Evolutionary conservation across 2,329 filamentous ascomycete genomes (phyloP), one percentile per base, ranked within the genome.

Genomic region (Fusarium nematophilum): DNA sequence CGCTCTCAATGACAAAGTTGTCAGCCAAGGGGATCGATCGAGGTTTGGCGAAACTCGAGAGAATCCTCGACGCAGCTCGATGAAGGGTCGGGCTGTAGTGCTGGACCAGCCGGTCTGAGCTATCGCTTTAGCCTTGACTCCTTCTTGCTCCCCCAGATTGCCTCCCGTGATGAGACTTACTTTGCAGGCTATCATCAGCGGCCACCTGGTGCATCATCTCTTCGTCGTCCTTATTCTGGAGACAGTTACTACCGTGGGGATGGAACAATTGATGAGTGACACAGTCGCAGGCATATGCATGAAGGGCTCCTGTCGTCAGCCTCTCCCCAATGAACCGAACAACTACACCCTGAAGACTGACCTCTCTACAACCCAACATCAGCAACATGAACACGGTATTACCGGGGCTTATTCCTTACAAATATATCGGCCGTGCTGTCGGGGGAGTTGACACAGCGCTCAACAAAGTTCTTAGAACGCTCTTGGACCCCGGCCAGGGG

Each of bases 231-330:
- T 75, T 64, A 14, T 80, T 74, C 25, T 81, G 77, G 2, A 90
- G 77, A 8, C 87, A 88, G 56, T 87, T 78, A 2, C 85, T 84
- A 2, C 87, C 88, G 53, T 85, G 80, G 0, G 87, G 87, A 49
- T 88, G 85, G 67, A 91, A 89, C n/a, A 91, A 78, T 62, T 90
- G 87, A 65, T 89, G 85, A 1, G 87, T 88, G 23, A 86, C 82
- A 64, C 88, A 89, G 67, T 91, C 88, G 47, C 90, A 85, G 1
- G 88, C 88, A 69, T 88, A 91, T 21, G 87, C 83, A 59, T 91
- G 88, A 2, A 90, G 76, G 36, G 70, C 70, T 76, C 36, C 11
- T 17, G 14, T 21, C 1, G 48, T 74, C 37, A 73, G 68, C 45
- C 38, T 15, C 5, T 42, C 3, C 26, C 46, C 9, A 11, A 27